These are phyloP conservation scores for Gomphus sp. DNA, from an alignment of 1,284 basidiomycete species.

Conservation along the genomic window DNA sequence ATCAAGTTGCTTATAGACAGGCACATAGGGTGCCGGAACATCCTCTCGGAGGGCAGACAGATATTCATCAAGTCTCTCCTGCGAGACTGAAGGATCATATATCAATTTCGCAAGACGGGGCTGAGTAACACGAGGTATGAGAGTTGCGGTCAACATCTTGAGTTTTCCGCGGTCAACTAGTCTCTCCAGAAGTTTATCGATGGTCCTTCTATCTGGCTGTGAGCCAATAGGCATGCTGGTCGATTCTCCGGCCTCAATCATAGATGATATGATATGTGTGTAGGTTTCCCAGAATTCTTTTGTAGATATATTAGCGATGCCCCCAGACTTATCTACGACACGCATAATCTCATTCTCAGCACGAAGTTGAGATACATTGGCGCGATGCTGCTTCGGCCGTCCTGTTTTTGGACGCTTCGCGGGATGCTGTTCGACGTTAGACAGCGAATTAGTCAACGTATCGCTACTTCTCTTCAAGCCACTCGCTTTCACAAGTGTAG, in stretches of 20 bases:
- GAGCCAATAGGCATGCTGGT: slow-evolving; percentile 60
- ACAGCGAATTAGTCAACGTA: not conserved
- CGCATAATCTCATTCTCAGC: slow-evolving; percentile 68
- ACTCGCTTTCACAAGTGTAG: not conserved
- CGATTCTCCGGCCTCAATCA: slow-evolving; percentile 48
- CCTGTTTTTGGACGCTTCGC: slow-evolving; percentile 18
- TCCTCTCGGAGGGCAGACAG: slow-evolving; percentile 8
- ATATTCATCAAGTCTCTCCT: slow-evolving; percentile 34
- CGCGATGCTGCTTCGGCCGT: slow-evolving; percentile 20
- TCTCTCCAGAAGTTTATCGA: slow-evolving; percentile 44
- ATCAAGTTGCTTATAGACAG: slow-evolving; percentile 3
- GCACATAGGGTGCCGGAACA: not conserved
- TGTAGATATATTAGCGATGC: slow-evolving; percentile 52
- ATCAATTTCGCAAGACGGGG: slow-evolving; percentile 47
- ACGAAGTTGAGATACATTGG: slow-evolving; percentile 65
- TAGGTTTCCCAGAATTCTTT: slow-evolving; percentile 64
- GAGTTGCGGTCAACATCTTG: slow-evolving; percentile 52
- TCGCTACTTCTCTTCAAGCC: not conserved
- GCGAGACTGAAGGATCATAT: slow-evolving; percentile 46
- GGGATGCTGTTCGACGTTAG: not conserved
- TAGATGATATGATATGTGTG: slow-evolving; percentile 42
- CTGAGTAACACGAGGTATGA: slow-evolving; percentile 43
- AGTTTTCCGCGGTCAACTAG: slow-evolving; percentile 56
- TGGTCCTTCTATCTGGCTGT: slow-evolving; percentile 64
- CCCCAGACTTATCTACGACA: slow-evolving; percentile 51